phyloP scores from a whole-genome alignment of 2,329 filamentous ascomycete species.

The Colletotrichum lentis region DNA sequence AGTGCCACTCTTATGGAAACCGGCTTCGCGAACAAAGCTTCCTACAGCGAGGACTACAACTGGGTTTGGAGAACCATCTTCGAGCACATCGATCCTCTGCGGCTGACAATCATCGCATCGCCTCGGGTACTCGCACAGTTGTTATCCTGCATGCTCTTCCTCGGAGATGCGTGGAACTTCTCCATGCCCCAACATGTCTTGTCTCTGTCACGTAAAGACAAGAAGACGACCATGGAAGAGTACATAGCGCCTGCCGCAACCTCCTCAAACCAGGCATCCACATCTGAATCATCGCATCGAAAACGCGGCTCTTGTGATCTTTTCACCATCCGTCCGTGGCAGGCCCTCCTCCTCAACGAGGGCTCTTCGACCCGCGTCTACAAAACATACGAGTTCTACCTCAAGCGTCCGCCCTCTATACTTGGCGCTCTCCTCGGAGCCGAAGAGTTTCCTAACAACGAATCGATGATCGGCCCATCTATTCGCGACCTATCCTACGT shows the following conservation, averaged over 20 bases:
- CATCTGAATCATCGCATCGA: neutral
- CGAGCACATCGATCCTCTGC: conserved; percentile 58
- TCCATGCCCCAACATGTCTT: conserved; percentile 70
- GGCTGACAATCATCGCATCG: conserved; percentile 67
- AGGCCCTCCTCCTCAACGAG: conserved; percentile 73
- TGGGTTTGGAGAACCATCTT: conserved; percentile 67
- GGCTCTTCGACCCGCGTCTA: conserved; percentile 77
- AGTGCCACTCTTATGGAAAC: conserved; percentile 27
- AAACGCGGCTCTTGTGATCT: conserved; percentile 50
- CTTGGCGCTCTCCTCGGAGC: conserved; percentile 60
- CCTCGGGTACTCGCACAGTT: conserved; percentile 69
- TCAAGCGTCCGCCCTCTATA: conserved; percentile 69
- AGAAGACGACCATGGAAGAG: conserved; percentile 5
- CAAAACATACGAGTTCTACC: conserved; percentile 75
- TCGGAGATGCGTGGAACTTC: conserved; percentile 70
- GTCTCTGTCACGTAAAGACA: conserved; percentile 50
- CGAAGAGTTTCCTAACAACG: conserved; percentile 50
- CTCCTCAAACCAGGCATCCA: neutral
- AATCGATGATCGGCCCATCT: conserved; percentile 50
- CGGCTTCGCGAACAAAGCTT: conserved; percentile 29
- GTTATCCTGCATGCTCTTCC: conserved; percentile 63
- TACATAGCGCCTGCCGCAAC: neutral
- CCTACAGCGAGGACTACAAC: conserved; percentile 44
- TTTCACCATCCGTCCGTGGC: conserved; percentile 71
- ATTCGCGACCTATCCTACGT: conserved; percentile 66